These are phyloP conservation scores for Colletotrichum spaethianum DNA, from an alignment of 2,329 filamentous ascomycete genomes.

Conservation along the genomic window DNA sequence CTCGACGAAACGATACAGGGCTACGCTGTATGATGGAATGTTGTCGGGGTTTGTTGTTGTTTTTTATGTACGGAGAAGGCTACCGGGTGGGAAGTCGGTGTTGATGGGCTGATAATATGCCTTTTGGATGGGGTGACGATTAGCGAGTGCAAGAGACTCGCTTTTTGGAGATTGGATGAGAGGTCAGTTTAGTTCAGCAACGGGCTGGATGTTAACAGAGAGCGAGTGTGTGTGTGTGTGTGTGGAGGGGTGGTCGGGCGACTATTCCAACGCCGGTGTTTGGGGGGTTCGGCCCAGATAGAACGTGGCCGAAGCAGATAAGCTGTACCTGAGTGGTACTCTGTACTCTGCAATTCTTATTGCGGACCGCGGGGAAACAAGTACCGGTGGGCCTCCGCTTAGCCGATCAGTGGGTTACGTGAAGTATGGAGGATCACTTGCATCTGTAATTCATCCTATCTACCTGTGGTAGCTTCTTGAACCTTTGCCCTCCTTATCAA, in stretches of 20 bases:
- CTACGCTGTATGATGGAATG: background rate
- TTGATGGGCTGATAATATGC: slow-evolving; percentile 11
- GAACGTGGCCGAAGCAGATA: slow-evolving; percentile 29
- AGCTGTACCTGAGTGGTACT: slow-evolving; percentile 21
- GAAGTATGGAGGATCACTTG: background rate
- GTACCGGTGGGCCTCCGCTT: slow-evolving; percentile 21
- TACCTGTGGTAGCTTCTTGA: background rate
- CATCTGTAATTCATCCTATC: background rate
- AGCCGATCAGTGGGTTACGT: slow-evolving; percentile 4
- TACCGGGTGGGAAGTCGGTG: background rate
- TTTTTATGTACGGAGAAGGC: background rate
- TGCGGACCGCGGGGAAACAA: slow-evolving; percentile 8
- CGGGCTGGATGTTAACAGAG: slow-evolving; percentile 18
- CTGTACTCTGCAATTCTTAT: slow-evolving; percentile 12
- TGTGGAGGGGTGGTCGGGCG: slow-evolving; percentile 21
- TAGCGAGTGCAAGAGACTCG: slow-evolving; percentile 1
- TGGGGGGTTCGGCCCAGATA: background rate
- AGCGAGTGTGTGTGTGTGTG: background rate
- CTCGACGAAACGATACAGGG: background rate
- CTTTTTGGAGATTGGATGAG: slow-evolving; percentile 36
- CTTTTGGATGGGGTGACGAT: slow-evolving; percentile 5
- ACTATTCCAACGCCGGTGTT: slow-evolving; percentile 5
- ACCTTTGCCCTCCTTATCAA: background rate
- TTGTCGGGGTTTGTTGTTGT: background rate
- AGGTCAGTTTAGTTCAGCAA: slow-evolving; percentile 34